Base-by-base conservation (phyloP, 1,284 basidiomycete genomes). In the Fomitopsis palustris region DNA sequence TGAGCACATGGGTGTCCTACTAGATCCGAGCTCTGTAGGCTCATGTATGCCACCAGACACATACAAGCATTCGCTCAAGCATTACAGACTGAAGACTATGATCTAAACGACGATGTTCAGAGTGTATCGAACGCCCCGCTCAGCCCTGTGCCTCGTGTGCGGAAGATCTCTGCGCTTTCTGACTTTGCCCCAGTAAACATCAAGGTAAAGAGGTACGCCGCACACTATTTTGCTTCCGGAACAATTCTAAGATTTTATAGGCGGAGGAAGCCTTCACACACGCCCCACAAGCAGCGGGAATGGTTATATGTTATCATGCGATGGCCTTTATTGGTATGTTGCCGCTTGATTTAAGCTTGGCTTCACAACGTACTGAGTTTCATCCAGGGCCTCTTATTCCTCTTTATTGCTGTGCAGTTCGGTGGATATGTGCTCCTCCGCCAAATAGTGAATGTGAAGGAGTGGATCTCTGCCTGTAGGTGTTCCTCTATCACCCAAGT, bases 161-260 rank as follows among this genome's bases (percentile, higher is more conserved):
- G 88, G 68, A 95, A 93, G 75, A 86, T 97, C 16, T 88, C 92
- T 55, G 94, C 95, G 0, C 77, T 96, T 47, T 93, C 90, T 10
- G 95, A 97, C 73, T 98, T 96, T 71, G 95, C 95, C 1, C 95
- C 95, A 0, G 86, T 98, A 19, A 92, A 96, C 70, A 75, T 93
- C 64, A 87, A 81, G 68, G 87, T 96, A 31, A 85, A 82, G 71
- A 84, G 78, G 90, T 88, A 63, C 56, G 70, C 72, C 19, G n/a
- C 59, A 19, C 37, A 37, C 16, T 5, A 10, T 3, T 10, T 12
- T 23, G 9, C 3, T 23, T 31, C 56, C 59, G 17, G 62, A 49
- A 31, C 25, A 7, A 16, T 29, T 3, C 10, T 53, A 2, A 56
- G 41, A 31, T 3, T 52, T 83, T 79, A 6, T 65, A 80, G 82